These are phyloP conservation scores for Sanghuangporus baumii DNA, from an alignment of 1,284 basidiomycete species.

Conservation along the genomic window DNA sequence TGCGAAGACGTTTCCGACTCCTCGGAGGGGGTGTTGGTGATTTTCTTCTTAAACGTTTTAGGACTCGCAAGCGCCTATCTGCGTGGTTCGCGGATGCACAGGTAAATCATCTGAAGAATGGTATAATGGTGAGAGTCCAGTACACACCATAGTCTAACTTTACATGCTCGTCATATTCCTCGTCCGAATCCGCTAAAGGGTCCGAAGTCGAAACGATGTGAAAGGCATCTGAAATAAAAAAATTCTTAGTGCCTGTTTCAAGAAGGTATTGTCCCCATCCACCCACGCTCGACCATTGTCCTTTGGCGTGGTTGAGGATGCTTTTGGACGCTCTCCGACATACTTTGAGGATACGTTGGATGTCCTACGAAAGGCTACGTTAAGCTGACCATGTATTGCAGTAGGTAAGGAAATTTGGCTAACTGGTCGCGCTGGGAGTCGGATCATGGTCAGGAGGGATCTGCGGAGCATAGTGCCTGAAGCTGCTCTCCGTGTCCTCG, in stretches of 20 bases:
- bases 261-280: not conserved
- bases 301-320: slow-evolving; percentile 8
- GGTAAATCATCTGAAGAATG: not conserved
- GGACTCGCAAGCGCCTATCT: slow-evolving; percentile 17
- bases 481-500: slow-evolving; percentile 14
- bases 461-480: slow-evolving; percentile 16
- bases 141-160: slow-evolving; percentile 17
- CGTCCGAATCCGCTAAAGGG: slow-evolving; percentile 16
- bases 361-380: not conserved
- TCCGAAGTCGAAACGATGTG: slow-evolving; percentile 17
- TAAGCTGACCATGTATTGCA: not conserved
- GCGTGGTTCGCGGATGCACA: not conserved
- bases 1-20: not conserved
- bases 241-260: not conserved
- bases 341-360: not conserved
- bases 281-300: slow-evolving; percentile 18
- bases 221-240: slow-evolving; percentile 13
- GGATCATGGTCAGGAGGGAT: not conserved
- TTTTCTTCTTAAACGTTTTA: slow-evolving; percentile 15
- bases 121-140: not conserved
- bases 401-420: not conserved
- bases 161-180: slow-evolving; percentile 17
- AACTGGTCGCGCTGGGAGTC: not conserved
- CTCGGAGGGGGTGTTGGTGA: slow-evolving; percentile 13
- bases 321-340: not conserved